A percentile compares a stretch with the other conserved stretches of the same genome.
Evolutionary conservation across 148 eudicot species (phyloP).

Genomic region (Rhododendron ovatum): DNA sequence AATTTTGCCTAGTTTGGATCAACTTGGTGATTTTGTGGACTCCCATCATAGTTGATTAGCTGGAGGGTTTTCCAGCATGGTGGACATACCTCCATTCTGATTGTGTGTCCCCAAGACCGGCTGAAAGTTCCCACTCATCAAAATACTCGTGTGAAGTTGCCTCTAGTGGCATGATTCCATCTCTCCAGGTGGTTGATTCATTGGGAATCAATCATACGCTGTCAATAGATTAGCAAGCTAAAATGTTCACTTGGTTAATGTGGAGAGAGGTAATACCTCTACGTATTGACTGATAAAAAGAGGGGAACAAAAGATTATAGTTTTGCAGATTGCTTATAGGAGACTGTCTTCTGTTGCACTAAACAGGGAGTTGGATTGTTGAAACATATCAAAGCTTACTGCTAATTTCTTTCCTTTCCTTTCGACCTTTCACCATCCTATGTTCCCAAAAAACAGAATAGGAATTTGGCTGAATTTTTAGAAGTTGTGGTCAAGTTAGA

Average conservation of each 20-base stretch:
- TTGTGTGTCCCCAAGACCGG: not conserved
- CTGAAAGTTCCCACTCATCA: not conserved
- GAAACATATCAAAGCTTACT: not conserved
- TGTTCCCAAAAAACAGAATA: not conserved
- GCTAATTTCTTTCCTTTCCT: not conserved
- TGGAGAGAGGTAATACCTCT: not conserved
- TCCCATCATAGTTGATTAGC: not conserved
- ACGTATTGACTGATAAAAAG: not conserved
- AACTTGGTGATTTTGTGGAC: not conserved
- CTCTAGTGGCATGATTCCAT: not conserved
- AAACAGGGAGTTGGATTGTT: not conserved
- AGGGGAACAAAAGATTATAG: not conserved
- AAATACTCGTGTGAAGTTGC: not conserved
- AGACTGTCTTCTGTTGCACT: not conserved
- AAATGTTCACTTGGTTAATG: not conserved
- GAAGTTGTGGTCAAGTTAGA: not conserved
- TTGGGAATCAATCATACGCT: not conserved
- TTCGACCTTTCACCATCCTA: not conserved
- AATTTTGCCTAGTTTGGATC: not conserved
- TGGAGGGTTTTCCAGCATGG: not conserved
- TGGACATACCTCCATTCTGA: not conserved
- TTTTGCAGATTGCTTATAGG: not conserved
- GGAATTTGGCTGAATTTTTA: not conserved
- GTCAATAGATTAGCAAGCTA: not conserved
- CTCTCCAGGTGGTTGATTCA: not conserved